Conservation (phyloP, 352 stramenopile species). For the Pythium apleroticum region DNA sequence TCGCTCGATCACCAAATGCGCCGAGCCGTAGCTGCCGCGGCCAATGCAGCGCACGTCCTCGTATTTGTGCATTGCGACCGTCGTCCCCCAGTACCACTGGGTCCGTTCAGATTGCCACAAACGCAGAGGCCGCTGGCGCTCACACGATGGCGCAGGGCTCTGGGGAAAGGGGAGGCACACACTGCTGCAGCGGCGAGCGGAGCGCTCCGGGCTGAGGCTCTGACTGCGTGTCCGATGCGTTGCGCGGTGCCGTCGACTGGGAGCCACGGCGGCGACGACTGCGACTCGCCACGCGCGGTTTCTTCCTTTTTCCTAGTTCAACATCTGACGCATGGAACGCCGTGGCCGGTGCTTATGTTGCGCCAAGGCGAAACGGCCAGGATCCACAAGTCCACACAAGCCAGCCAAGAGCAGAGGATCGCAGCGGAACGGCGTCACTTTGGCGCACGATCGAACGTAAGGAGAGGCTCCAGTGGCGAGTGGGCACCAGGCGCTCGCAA, state of each 20-base stretch:
- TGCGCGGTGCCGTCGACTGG: constrained; percentile 12
- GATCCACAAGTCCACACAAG: background rate
- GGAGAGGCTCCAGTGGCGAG: no score
- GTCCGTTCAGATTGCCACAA: background rate
- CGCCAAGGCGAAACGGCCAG: constrained; percentile 28
- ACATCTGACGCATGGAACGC: constrained; percentile 16
- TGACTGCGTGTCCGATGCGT: background rate
- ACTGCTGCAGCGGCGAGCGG: background rate
- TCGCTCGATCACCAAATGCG: constrained; percentile 58
- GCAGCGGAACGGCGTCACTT: background rate
- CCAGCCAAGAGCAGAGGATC: background rate
- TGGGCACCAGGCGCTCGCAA: no score
- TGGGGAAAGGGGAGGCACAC: background rate
- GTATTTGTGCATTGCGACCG: constrained; percentile 62
- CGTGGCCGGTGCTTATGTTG: constrained; percentile 25
- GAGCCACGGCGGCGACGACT: constrained; percentile 8
- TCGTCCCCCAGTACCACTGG: background rate
- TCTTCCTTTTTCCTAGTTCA: constrained; percentile 30
- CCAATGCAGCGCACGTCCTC: constrained; percentile 77
- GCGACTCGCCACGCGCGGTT: constrained; percentile 18
- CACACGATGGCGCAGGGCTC: no score
- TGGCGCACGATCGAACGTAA: no score
- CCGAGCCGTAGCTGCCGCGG: constrained; percentile 73
- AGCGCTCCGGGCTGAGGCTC: no score
- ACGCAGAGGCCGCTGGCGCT: background rate